phyloP scores from a whole-genome alignment of 129 eudicot genomes.

The Scalesia atractyloides region DNA sequence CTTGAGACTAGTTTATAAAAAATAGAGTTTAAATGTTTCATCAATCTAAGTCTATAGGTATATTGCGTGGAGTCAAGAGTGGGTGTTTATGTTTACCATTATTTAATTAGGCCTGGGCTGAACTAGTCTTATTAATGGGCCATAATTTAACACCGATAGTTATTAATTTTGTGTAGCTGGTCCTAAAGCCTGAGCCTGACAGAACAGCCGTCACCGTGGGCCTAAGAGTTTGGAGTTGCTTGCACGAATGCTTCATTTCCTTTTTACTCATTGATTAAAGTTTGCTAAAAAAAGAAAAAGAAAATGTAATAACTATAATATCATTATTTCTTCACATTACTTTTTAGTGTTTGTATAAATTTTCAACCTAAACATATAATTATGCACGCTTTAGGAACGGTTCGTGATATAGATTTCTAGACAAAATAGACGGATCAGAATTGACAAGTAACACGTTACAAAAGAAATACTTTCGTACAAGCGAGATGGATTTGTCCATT shows the following conservation, averaged over 20 bases:
- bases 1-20: too few relatives aligned
- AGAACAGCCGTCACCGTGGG: not conserved
- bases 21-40: too few relatives aligned
- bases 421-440: not conserved
- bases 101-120: not conserved
- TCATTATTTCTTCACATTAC: not conserved
- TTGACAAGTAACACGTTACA: not conserved
- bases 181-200: not conserved
- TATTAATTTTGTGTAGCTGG: not conserved
- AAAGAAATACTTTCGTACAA: not conserved
- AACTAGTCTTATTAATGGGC: not conserved
- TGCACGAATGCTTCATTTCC: not conserved
- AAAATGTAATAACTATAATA: not conserved
- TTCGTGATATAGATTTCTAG: not conserved
- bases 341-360: not conserved
- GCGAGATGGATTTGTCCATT: not conserved
- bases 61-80: too few relatives aligned
- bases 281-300: not conserved
- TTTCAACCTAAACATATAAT: not conserved
- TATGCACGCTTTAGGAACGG: not conserved
- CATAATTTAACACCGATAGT: not conserved
- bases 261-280: not conserved
- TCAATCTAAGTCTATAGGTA: too few relatives aligned
- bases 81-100: not conserved
- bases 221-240: conserved; percentile 8